Percentiles rank a stretch among this genome's conserved stretches.
Evolutionary conservation across 2,329 filamentous ascomycete species (phyloP).

Genomic region (Penicillium sp.): DNA sequence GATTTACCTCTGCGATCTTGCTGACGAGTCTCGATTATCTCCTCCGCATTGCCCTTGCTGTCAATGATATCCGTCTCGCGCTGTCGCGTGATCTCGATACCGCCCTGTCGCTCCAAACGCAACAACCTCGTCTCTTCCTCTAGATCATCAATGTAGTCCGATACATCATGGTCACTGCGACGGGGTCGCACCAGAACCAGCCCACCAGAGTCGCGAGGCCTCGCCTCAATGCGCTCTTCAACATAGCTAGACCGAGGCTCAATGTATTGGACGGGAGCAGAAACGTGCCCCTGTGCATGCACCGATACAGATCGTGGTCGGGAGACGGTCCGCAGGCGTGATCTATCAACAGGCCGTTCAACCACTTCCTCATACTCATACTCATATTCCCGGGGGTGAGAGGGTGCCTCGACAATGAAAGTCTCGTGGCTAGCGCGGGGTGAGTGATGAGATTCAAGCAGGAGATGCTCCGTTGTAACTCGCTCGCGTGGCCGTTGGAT

Average conservation of each 20-base stretch:
- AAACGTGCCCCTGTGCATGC: constrained; percentile 32
- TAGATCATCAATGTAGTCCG: constrained; percentile 69
- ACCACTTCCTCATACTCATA: constrained; percentile 30
- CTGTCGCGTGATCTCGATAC: constrained; percentile 32
- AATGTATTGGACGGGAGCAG: constrained; percentile 40
- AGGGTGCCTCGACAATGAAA: constrained; percentile 35
- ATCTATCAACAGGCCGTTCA: constrained; percentile 25
- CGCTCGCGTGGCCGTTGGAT: constrained; percentile 27
- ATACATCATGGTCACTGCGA: constrained; percentile 63
- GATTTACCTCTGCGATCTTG: constrained; percentile 87
- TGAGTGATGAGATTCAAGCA: constrained; percentile 24
- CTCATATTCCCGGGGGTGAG: constrained; percentile 26
- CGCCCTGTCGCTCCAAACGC: constrained; percentile 53
- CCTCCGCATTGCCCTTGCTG: constrained; percentile 45
- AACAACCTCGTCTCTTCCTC: constrained; percentile 65
- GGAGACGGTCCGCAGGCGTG: constrained; percentile 27
- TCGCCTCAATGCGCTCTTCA: constrained; percentile 41
- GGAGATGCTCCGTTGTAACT: constrained; percentile 24
- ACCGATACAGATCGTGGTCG: constrained; percentile 39
- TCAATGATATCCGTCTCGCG: constrained; percentile 36
- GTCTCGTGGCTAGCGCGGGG: constrained; percentile 31
- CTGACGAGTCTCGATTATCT: constrained; percentile 62
- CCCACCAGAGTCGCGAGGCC: constrained; percentile 44
- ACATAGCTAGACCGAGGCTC: constrained; percentile 16
- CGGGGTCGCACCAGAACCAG: constrained; percentile 52